Base-by-base conservation (phyloP, 1,139 yeast genomes). In the Kurtzmaniella natalensis region DNA sequence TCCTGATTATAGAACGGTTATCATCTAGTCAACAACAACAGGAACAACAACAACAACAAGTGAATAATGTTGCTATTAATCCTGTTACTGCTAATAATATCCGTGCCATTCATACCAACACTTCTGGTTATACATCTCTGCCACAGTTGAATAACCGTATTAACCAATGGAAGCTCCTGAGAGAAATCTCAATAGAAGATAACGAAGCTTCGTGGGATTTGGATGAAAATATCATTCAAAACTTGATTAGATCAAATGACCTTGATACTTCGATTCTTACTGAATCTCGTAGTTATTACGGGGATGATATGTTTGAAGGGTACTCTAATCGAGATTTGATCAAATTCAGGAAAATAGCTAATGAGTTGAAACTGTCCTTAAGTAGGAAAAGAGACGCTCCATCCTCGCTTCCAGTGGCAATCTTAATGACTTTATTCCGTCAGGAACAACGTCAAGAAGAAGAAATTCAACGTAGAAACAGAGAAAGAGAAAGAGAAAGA, bases 131-230 rank as follows among this genome's bases (percentile, higher is more conserved):
- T 14, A n/a, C 13, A 9, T 9, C 21, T n/a, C 13, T 10, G 16
- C n/a, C 15, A 37, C 32, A 31, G 35, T 19, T 31, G 5, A 35
- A 41, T 28, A 35, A 41, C 35, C 36, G 49, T 6, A 46, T 48
- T 17, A 39, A 37, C 21, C 38, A 40, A 31, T 48, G 53, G 52
- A 45, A 45, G n/a, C 45, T 40, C 4, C 35, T 39, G n/a, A 40
- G 41, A 11, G 37, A 39, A 3, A 41, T 36, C 24, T 30, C 54
- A 19, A 52, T 62, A 5, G 69, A 64, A 39, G 74, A 68, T 40
- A 66, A 67, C 43, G 55, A 60, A 4, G 74, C 74, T 11, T 61
- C 68, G 33, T 68, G 73, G 73, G 67, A 67, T 43, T 49, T 68
- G 38, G 72, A 67, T 42, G 72, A 64, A 39, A 53, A 59, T 37